Conservation (phyloP, 163 green algal genomes). For the Coccomyxa subellipsoidea region DNA sequence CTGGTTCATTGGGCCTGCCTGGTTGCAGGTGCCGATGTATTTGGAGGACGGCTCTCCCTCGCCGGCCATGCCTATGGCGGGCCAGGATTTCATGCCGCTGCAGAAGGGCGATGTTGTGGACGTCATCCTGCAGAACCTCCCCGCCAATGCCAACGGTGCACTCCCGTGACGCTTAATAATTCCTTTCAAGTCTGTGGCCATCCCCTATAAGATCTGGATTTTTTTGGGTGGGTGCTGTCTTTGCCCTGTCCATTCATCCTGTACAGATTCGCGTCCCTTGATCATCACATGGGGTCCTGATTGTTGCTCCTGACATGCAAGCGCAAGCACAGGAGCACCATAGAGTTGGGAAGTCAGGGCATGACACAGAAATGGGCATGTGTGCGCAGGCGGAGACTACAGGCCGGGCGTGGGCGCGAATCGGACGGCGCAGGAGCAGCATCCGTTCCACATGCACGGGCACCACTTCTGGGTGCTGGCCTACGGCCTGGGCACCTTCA, state of each 20-base stretch:
- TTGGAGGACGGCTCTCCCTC: background rate
- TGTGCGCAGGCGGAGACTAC: constrained; percentile 11
- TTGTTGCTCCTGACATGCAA: too few relatives aligned
- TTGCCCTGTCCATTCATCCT: too few relatives aligned
- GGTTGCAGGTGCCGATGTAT: background rate
- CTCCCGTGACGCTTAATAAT: background rate
- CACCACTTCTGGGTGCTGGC: constrained; percentile 55
- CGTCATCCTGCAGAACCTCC: constrained; percentile 37
- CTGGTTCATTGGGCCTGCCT: too few relatives aligned
- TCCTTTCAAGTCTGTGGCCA: background rate
- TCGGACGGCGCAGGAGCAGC: constrained; percentile 33
- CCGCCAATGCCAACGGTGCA: constrained; percentile 25
- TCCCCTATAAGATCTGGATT: too few relatives aligned
- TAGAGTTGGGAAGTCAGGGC: background rate
- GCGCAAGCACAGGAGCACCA: background rate
- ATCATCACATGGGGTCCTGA: too few relatives aligned
- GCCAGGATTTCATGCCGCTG: background rate
- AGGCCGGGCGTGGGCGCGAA: constrained; percentile 1
- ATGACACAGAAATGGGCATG: background rate
- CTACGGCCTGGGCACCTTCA: constrained; percentile 35
- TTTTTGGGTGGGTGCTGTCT: too few relatives aligned
- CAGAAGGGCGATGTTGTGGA: constrained; percentile 28
- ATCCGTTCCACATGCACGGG: constrained; percentile 58
- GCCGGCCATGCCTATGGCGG: background rate
- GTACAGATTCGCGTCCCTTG: too few relatives aligned